These are phyloP conservation scores for Collybia sordida DNA, from an alignment of 768 basidiomycete species.

Conservation along the genomic window DNA sequence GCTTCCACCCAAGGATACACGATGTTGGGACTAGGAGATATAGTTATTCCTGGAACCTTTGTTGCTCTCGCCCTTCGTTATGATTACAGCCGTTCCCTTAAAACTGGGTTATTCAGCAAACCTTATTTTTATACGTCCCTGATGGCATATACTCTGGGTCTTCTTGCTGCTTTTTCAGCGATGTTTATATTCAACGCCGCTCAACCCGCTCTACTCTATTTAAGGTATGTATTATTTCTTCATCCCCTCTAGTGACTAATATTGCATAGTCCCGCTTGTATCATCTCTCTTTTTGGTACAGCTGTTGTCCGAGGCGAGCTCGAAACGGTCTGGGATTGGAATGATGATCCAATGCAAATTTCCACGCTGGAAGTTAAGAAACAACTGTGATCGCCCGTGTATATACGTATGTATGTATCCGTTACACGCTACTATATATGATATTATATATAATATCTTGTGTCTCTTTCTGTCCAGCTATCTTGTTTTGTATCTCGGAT, in stretches of 20 bases:
- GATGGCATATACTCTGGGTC: constrained; percentile 70
- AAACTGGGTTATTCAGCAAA: constrained; percentile 45
- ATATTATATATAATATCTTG: no score
- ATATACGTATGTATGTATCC: no score
- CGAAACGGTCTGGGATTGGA: constrained; percentile 69
- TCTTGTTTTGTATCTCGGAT: no score
- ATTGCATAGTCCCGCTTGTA: constrained; percentile 65
- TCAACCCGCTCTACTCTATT: constrained; percentile 91
- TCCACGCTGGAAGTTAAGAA: constrained; percentile 2
- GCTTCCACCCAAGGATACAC: constrained; percentile 62
- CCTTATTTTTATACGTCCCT: constrained; percentile 77
- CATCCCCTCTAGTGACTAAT: background rate
- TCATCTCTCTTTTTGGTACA: constrained; percentile 63
- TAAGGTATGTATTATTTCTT: constrained; percentile 53
- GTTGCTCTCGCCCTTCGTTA: constrained; percentile 85
- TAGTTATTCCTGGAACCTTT: constrained; percentile 67
- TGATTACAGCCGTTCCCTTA: constrained; percentile 55
- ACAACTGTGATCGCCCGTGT: constrained; percentile 1
- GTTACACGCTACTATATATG: background rate
- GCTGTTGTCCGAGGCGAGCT: constrained; percentile 68
- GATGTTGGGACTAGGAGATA: constrained; percentile 92
- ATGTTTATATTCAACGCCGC: constrained; percentile 79
- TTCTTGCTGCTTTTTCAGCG: constrained; percentile 75
- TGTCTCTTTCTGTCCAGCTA: no score
- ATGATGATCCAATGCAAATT: constrained; percentile 42